Base-by-base conservation (phyloP, 2,329 filamentous ascomycete genomes). In the Aureobasidium sp. region DNA sequence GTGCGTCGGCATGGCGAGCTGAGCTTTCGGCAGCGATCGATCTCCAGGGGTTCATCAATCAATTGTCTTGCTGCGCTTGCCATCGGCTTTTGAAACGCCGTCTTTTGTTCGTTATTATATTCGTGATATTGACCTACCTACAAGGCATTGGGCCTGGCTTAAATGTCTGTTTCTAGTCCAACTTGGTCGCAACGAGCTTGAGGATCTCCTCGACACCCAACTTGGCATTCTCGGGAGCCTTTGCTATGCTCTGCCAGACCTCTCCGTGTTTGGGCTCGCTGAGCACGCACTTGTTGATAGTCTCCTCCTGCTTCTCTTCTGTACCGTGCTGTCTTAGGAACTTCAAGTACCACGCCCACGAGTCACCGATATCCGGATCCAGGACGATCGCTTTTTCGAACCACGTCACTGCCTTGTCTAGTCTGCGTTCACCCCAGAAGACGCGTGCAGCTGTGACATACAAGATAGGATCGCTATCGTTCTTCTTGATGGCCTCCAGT, bases 301-400 rank as follows among this genome's bases (percentile, higher is more conserved):
- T 88, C 71, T 97, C 94, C 34, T 80, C 83, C 69, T 88, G 82
- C 86, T 97, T 99, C 79, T 96, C 93, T 71, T 91, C 87, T 5
- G 91, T 97, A 10, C 94, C 95, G 76, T 99, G 92, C 79, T 97
- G 90, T 67, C 86, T 73, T 66, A 97, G 72, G 73, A 97, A 99
- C 74, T 93, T 92, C 75, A 91, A 94, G 75, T 97, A 99, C 93
- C 93, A 99, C 25, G 91, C 93, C 95, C 95, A 99, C 11, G 86
- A 89, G 77, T 99, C 95, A 55, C 94, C 94, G 55, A 86, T 78
- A 73, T 97, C 92, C 39, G 87, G 85, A 70, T 99, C 91, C 13
- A 94, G 79, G 59, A 96, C 81, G 61, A 97, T 86, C 0, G 94
- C 94, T 76, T 96, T 96, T 76, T 97, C 91, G 74, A 99, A 99